A percentile compares a stretch with the other conserved stretches of the same genome.
Evolutionary conservation across 257 asterid genomes (phyloP).

Genomic region (Ocimum tenuiflorum): DNA sequence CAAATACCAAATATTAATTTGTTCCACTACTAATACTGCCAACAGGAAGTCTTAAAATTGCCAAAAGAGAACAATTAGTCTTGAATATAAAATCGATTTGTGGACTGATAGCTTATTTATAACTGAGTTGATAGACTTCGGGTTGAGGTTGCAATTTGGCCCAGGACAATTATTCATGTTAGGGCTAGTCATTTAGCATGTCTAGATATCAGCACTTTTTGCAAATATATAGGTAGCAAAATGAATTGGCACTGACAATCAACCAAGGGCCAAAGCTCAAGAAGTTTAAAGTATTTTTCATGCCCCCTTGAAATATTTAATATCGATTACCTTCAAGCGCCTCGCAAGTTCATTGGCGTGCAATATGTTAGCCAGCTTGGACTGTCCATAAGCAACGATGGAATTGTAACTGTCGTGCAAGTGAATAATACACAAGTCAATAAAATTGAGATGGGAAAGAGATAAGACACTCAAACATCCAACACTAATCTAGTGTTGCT

Average conservation of each 20-base stretch:
- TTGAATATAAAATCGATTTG: background rate
- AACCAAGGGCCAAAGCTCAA: background rate
- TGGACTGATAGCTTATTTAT: too few relatives aligned
- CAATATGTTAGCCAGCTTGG: constrained; percentile 71
- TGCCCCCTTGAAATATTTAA: background rate
- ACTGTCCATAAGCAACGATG: constrained; percentile 65
- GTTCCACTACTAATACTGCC: background rate
- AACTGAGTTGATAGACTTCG: background rate
- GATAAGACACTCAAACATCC: background rate
- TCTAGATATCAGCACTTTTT: background rate
- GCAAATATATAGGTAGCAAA: background rate
- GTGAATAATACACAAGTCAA: background rate
- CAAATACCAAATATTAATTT: constrained; percentile 5
- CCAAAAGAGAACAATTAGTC: background rate
- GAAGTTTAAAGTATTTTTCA: background rate
- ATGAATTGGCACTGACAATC: background rate
- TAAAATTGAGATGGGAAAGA: background rate
- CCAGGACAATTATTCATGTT: background rate
- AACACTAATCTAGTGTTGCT: background rate
- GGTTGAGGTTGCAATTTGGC: background rate
- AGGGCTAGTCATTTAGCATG: background rate
- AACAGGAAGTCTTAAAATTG: background rate
- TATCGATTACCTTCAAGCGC: constrained; percentile 48
- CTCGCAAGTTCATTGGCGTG: constrained; percentile 66
- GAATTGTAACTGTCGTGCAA: constrained; percentile 37